Evolutionary conservation across 257 asterid species (phyloP).

Genomic region (Nicotiana sylvestris): DNA sequence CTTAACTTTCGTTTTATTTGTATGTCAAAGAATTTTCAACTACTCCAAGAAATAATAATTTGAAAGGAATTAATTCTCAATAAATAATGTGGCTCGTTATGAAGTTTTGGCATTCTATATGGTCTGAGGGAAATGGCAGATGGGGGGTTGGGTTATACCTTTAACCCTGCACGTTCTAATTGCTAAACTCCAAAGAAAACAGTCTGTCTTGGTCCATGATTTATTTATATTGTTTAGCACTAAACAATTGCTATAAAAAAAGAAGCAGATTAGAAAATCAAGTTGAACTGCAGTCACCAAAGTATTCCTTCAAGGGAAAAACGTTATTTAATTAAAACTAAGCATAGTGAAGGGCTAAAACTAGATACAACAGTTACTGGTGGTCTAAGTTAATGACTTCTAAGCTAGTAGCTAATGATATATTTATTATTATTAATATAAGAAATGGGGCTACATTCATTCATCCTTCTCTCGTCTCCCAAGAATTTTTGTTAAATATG

Average conservation of each 20-base stretch:
- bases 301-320: neutral
- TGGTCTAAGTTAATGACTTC: neutral
- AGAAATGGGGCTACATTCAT: neutral
- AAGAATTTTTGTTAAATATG: neutral
- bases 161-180: neutral
- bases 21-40: neutral
- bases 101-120: neutral
- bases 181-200: neutral
- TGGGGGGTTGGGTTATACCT: neutral
- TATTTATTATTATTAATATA: too few relatives aligned
- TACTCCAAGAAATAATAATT: neutral
- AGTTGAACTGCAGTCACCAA: neutral
- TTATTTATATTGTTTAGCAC: neutral
- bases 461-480: neutral
- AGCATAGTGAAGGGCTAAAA: too few relatives aligned
- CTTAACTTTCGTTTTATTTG: too few relatives aligned
- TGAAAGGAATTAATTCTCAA: neutral
- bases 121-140: neutral
- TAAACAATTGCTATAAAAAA: neutral
- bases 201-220: neutral
- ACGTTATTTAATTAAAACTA: too few relatives aligned
- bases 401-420: neutral
- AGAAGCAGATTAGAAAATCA: neutral
- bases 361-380: neutral
- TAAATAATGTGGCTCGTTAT: neutral